Base-by-base conservation (phyloP, 148 eudicot genomes). In the Chenopodium formosanum region DNA sequence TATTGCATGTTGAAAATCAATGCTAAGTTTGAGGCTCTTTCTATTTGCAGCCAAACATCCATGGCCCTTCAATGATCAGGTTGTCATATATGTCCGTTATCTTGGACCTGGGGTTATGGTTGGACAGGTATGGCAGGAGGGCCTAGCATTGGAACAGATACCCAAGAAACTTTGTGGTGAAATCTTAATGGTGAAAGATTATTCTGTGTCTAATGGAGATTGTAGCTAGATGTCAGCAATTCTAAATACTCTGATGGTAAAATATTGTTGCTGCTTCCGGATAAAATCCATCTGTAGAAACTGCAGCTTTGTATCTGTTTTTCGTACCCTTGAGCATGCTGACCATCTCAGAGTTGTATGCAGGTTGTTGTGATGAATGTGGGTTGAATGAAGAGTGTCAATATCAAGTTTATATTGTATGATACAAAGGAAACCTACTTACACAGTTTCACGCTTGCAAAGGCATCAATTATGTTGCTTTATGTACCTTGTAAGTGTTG, bases 111-210 rank as follows among this genome's bases (percentile, higher is more conserved):
- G 98, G 56, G 98, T 94, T 9, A 70, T 90, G 89, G 90, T 91
- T 1, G 96, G 93, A 75, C 94, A 94, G 82, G 94, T 91, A 48
- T 94, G 96, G 98, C 96, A 92, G 83, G 96, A 94, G 85, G 96
- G 96, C 76, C 83, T 82, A 85, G 84, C 82, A 48, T 80, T 94
- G 82, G 89, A 94, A 31, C 92, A 94, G 82, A 87, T 92, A n/a
- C 98, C 94, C 23, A 89, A 87, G 80, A 92, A 92, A 83, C 77
- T 94, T 40, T 94, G 90, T 70, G 75, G 84, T 79, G 97, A 94
- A 86, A 89, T 94, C 62, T 80, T 94, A 23, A 91, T 92, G 98
- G 92, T 89, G 68, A 92, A 89, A 83, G 89, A 87, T 80, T 91
- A 88, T 81, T 82, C 75, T 48, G 77, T 74, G 77, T 29, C 75